These are phyloP conservation scores for Polyplosphaeria fusca DNA, from an alignment of 495 filamentous ascomycete species.

Conservation along the genomic window DNA sequence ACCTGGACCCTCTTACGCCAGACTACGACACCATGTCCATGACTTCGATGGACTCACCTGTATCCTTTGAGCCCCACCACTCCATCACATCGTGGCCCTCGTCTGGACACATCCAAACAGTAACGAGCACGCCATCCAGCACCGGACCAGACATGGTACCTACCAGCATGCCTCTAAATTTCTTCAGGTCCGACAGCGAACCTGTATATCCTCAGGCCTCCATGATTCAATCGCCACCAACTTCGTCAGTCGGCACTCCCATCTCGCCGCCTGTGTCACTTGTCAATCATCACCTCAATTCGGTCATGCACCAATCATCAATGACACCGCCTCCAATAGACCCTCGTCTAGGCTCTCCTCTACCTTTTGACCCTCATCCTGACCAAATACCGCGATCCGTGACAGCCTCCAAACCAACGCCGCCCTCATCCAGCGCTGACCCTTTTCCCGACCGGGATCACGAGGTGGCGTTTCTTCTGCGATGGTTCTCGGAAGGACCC, in stretches of 20 bases:
- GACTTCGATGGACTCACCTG: constrained; percentile 19
- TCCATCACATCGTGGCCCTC: constrained; percentile 21
- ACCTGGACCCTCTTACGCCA: constrained; percentile 47
- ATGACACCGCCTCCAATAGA: constrained; percentile 51
- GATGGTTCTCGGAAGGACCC: constrained; percentile 60
- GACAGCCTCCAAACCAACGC: background rate
- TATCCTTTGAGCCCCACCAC: constrained; percentile 5
- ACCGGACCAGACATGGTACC: constrained; percentile 39
- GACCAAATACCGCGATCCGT: constrained; percentile 12
- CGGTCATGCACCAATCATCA: constrained; percentile 56
- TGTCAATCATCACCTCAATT: constrained; percentile 54
- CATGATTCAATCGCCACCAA: constrained; percentile 22
- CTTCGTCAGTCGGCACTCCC: constrained; percentile 40
- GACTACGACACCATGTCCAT: constrained; percentile 44
- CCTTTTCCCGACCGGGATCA: constrained; percentile 42
- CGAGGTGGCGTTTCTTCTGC: constrained; percentile 58
- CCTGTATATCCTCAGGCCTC: too few species aligned
- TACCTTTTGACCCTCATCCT: constrained; percentile 29
- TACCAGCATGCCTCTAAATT: background rate
- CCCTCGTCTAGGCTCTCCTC: constrained; percentile 44
- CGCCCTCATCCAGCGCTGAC: background rate
- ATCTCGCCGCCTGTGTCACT: constrained; percentile 44
- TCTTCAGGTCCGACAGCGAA: too few species aligned
- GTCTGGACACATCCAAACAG: constrained; percentile 1
- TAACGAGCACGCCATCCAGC: constrained; percentile 43